These are phyloP conservation scores for Sophora flavescens DNA, from an alignment of 306 rosid genomes.

Conservation along the genomic window DNA sequence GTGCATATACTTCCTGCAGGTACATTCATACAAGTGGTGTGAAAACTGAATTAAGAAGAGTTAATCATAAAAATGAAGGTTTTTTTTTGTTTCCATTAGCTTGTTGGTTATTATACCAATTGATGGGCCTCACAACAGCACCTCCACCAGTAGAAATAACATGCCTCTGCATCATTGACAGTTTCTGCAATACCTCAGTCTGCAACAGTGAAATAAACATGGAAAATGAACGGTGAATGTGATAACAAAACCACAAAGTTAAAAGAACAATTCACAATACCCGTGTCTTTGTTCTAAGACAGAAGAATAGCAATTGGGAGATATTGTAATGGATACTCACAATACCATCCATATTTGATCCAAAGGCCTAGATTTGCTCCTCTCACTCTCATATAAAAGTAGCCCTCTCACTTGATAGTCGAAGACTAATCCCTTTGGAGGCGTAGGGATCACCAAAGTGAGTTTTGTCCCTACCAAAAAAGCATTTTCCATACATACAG, in stretches of 20 bases:
- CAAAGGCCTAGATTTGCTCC: too few relatives aligned
- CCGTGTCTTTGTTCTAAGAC: background rate
- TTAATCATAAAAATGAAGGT: background rate
- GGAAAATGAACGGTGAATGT: conserved; percentile 7
- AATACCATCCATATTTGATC: background rate
- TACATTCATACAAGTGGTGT: background rate
- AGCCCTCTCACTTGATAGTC: too few relatives aligned
- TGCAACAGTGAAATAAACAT: conserved; percentile 46
- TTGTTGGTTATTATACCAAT: conserved; percentile 62
- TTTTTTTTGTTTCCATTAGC: too few relatives aligned
- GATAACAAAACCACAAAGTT: conserved; percentile 8
- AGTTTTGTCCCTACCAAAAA: too few relatives aligned
- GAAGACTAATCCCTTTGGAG: too few relatives aligned
- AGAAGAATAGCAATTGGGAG: conserved; percentile 15
- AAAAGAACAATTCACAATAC: conserved; percentile 4
- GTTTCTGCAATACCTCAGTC: conserved; percentile 70
- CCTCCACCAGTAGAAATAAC: conserved; percentile 95
- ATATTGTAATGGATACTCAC: background rate
- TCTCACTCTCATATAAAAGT: too few relatives aligned
- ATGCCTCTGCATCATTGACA: conserved; percentile 60
- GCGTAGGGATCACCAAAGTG: too few relatives aligned
- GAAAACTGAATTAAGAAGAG: conserved; percentile 8
- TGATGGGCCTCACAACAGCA: conserved; percentile 75
- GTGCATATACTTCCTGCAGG: conserved; percentile 76
- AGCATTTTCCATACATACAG: too few relatives aligned